These are phyloP conservation scores for Didymosphaeria variabile DNA, from an alignment of 2,329 filamentous ascomycete genomes.

Conservation along the genomic window DNA sequence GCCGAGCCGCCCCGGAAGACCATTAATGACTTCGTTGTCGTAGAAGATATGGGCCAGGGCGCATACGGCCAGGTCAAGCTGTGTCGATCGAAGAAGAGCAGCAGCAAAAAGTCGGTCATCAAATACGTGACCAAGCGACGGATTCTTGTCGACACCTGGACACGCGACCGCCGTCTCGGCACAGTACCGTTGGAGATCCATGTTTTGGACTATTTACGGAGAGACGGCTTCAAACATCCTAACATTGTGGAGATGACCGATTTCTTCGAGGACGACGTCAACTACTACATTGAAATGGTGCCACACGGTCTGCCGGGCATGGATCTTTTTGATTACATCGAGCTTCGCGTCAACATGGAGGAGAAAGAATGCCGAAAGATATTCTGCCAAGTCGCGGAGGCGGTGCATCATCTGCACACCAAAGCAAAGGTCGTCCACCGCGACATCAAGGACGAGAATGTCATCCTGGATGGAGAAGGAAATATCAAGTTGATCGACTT, in stretches of 20 bases:
- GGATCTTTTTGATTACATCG: conserved; percentile 99
- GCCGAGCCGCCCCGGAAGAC: conserved; percentile 63
- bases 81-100: conserved; percentile 81
- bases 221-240: conserved; percentile 70
- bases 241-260: conserved; percentile 76
- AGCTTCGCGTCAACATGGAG: conserved; percentile 94
- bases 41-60: conserved; percentile 98
- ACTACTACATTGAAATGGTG: conserved; percentile 99
- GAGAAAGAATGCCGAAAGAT: conserved; percentile 94
- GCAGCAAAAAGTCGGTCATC: conserved; percentile 83
- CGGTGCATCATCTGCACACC: conserved; percentile 89
- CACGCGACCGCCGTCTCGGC: conserved; percentile 87
- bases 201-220: conserved; percentile 89
- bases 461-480: conserved; percentile 93
- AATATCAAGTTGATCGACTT: conserved; percentile 98
- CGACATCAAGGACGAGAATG: conserved; percentile 99
- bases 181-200: conserved; percentile 98
- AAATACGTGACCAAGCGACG: conserved; percentile 98
- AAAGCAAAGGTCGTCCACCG: conserved; percentile 93
- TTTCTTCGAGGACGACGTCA: conserved; percentile 80
- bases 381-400: conserved; percentile 90
- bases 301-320: conserved; percentile 95
- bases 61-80: conserved; percentile 98
- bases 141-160: conserved; percentile 98
- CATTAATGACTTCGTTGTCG: conserved; percentile 88